phyloP scores from a whole-genome alignment of 202 grass and related monocot species.

The Zoysia matrella region DNA sequence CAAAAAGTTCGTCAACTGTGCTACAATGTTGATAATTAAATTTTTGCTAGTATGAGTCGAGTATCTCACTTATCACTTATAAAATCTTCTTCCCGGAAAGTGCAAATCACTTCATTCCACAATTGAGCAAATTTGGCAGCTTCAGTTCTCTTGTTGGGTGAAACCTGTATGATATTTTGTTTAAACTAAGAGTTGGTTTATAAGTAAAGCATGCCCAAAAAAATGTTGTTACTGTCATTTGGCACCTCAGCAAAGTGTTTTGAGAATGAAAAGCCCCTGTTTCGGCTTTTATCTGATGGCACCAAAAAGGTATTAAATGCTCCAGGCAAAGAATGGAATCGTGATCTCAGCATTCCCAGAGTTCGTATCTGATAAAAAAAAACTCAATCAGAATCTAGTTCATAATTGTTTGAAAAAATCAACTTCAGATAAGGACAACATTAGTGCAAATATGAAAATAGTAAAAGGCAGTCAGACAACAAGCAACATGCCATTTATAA shows the following conservation, averaged over 20 bases:
- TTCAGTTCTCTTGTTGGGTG: conserved; percentile 97
- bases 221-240: conserved; percentile 26
- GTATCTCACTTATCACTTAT: conserved; percentile 87
- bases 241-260: conserved; percentile 93
- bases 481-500: conserved; percentile 32
- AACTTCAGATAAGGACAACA: conserved; percentile 10
- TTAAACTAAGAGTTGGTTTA: conserved; percentile 36
- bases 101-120: conserved; percentile 97
- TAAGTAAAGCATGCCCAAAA: conserved; percentile 24
- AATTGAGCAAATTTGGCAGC: conserved; percentile 98
- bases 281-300: conserved; percentile 72
- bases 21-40: conserved; percentile 15
- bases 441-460: conserved; percentile 6
- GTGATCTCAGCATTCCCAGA: conserved; percentile 93
- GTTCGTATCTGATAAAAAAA: conserved; percentile 76
- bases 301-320: conserved; percentile 94
- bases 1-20: conserved; percentile 25
- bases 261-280: conserved; percentile 73
- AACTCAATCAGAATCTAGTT: conserved; percentile 37
- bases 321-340: conserved; percentile 97
- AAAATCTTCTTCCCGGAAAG: conserved; percentile 94
- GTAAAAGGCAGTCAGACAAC: conserved; percentile 21
- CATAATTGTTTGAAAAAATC: not conserved
- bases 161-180: conserved; percentile 58
- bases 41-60: conserved; percentile 27